phyloP scores from a whole-genome alignment of 2,329 filamentous ascomycete genomes.

The Berkeleyomyces basicola region DNA sequence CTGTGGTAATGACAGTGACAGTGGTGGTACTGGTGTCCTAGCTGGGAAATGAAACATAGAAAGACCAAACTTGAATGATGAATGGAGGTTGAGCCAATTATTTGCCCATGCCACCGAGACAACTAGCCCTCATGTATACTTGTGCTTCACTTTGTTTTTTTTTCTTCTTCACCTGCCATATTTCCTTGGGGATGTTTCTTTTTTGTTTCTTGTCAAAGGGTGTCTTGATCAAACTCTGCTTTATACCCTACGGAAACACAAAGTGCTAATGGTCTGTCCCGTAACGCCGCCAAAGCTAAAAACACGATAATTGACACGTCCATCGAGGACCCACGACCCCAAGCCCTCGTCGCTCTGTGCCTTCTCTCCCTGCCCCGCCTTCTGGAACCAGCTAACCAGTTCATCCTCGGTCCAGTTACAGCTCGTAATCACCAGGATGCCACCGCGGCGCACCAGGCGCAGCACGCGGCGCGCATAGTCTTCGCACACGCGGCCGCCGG shows the following conservation, averaged over 20 bases:
- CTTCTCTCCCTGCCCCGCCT: conserved; percentile 17
- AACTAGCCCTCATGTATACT: neutral
- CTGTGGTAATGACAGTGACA: neutral
- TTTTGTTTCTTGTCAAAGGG: no score
- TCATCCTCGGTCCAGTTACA: conserved; percentile 97
- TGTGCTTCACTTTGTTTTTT: neutral
- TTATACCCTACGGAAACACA: conserved; percentile 52
- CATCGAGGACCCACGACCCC: conserved; percentile 39
- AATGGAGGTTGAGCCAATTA: neutral
- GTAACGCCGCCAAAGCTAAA: conserved; percentile 82
- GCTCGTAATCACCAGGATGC: conserved; percentile 73
- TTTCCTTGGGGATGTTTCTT: neutral
- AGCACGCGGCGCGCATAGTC: conserved; percentile 55
- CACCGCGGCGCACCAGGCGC: conserved; percentile 50
- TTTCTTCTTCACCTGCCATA: neutral
- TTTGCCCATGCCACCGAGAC: neutral
- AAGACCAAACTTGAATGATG: neutral
- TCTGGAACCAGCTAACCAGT: conserved; percentile 59
- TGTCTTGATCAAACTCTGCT: no score
- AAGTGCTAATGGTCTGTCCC: conserved; percentile 74
- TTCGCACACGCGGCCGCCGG: conserved; percentile 50
- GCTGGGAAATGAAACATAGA: conserved; percentile 1
- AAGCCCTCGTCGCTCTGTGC: conserved; percentile 16
- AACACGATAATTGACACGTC: conserved; percentile 60
- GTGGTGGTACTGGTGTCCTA: neutral